A percentile compares a stretch with the other conserved stretches of the same genome.
Conservation (phyloP, 2,329 filamentous ascomycete genomes). For the Microdochium trichocladiopsis region DNA sequence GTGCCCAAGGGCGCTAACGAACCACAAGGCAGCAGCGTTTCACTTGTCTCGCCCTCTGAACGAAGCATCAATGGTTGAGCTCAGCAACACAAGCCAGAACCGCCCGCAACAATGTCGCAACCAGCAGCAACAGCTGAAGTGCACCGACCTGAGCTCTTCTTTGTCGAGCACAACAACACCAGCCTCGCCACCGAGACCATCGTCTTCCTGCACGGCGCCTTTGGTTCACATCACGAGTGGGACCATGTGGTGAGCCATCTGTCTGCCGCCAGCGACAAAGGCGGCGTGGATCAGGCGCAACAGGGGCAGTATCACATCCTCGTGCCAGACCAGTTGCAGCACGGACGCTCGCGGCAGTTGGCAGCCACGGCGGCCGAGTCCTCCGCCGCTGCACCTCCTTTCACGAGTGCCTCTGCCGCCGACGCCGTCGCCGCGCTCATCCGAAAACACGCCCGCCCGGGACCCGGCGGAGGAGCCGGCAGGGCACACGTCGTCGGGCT, state of each 20-base stretch:
- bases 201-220: conserved; percentile 2
- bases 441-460: background rate
- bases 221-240: conserved; percentile 1
- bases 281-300: background rate
- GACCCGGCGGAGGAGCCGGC: no score
- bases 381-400: conserved; percentile 3
- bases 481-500: conserved; percentile 4
- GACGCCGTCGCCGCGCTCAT: conserved; percentile 1
- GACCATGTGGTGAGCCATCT: background rate
- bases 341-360: no score
- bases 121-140: no score
- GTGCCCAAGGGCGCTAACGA: no score
- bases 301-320: no score
- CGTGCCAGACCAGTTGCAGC: no score
- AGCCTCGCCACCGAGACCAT: background rate
- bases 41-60: no score
- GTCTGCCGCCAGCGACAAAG: background rate
- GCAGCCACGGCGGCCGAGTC: background rate
- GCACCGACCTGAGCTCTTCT: background rate
- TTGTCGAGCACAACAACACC: background rate
- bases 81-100: no score
- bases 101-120: no score
- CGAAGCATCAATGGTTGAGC: no score
- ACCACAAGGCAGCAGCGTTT: no score
- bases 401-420: background rate